A percentile compares a stretch with the other conserved stretches of the same genome.
Conservation (phyloP, 805 yeast species). For the Zygotorulaspora sp. region DNA sequence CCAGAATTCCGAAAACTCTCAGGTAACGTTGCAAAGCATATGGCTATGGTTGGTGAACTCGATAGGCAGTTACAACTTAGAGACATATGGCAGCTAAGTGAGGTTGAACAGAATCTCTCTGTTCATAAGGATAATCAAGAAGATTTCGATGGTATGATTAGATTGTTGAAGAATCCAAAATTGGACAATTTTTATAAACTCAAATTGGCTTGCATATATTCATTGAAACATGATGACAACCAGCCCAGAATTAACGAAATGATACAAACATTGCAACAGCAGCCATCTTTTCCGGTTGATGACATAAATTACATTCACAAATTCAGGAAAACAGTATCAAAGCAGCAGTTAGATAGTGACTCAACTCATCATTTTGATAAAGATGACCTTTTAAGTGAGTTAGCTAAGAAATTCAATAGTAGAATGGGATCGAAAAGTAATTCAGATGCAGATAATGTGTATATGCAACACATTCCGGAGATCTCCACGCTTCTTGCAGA, state of each 20-base stretch:
- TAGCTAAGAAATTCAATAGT: slow-evolving; percentile 34
- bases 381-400: slow-evolving; percentile 32
- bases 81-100: slow-evolving; percentile 80
- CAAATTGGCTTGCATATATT: slow-evolving; percentile 68
- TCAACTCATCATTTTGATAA: slow-evolving; percentile 15
- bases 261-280: slow-evolving; percentile 35
- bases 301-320: slow-evolving; percentile 43
- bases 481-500: slow-evolving; percentile 39
- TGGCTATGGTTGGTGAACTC: slow-evolving; percentile 82
- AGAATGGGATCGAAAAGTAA: slow-evolving; percentile 31
- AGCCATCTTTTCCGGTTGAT: slow-evolving; percentile 34
- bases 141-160: slow-evolving; percentile 55
- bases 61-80: slow-evolving; percentile 62
- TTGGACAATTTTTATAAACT: slow-evolving; percentile 56
- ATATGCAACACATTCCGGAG: slow-evolving; percentile 87
- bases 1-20: slow-evolving; percentile 91
- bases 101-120: slow-evolving; percentile 80
- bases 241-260: slow-evolving; percentile 48
- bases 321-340: slow-evolving; percentile 36
- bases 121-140: slow-evolving; percentile 54
- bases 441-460: slow-evolving; percentile 58
- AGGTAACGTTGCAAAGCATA: slow-evolving; percentile 86
- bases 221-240: slow-evolving; percentile 61
- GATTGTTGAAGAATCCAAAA: slow-evolving; percentile 45
- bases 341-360: slow-evolving; percentile 6